Evolutionary conservation across 371 early-diverging fungal species (phyloP).

Genomic region (Amoeboaphelidium occidentale): DNA sequence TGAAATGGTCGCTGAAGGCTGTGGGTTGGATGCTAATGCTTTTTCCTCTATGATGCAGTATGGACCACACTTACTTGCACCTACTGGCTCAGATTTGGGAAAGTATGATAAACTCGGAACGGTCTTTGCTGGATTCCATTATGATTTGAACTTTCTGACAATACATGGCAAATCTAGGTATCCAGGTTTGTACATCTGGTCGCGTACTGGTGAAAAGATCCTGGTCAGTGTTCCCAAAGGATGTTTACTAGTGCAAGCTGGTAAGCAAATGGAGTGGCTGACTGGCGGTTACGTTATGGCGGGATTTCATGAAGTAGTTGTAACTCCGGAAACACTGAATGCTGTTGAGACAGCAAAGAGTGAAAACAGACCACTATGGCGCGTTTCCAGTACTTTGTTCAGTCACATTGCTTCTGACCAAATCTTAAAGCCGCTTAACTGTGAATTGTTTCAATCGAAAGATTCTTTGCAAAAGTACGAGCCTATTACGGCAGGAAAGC

Average conservation of each 20-base stretch:
- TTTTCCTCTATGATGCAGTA: slow-evolving; percentile 20
- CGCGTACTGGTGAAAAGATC: slow-evolving; percentile 25
- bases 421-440: slow-evolving; percentile 22
- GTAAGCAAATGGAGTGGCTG: slow-evolving; percentile 35
- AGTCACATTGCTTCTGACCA: slow-evolving; percentile 34
- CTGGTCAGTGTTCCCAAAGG: slow-evolving; percentile 33
- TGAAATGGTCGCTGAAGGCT: slow-evolving; percentile 34
- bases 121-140: slow-evolving; percentile 31
- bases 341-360: slow-evolving; percentile 15
- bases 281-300: slow-evolving; percentile 35
- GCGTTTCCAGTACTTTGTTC: slow-evolving; percentile 40
- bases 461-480: slow-evolving; percentile 20
- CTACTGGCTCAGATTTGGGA: slow-evolving; percentile 32
- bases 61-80: slow-evolving; percentile 42
- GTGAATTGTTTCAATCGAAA: slow-evolving; percentile 11
- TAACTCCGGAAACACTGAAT: slow-evolving; percentile 22
- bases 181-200: slow-evolving; percentile 44
- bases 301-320: slow-evolving; percentile 44
- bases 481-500: slow-evolving; percentile 23
- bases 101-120: slow-evolving; percentile 28
- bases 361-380: slow-evolving; percentile 26
- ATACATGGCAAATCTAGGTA: slow-evolving; percentile 45
- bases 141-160: slow-evolving; percentile 37
- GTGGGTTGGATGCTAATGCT: slow-evolving; percentile 20
- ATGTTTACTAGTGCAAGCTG: slow-evolving; percentile 39